Evolutionary conservation across 805 yeast genomes (phyloP).

Genomic region (Lachancea dasiensis): DNA sequence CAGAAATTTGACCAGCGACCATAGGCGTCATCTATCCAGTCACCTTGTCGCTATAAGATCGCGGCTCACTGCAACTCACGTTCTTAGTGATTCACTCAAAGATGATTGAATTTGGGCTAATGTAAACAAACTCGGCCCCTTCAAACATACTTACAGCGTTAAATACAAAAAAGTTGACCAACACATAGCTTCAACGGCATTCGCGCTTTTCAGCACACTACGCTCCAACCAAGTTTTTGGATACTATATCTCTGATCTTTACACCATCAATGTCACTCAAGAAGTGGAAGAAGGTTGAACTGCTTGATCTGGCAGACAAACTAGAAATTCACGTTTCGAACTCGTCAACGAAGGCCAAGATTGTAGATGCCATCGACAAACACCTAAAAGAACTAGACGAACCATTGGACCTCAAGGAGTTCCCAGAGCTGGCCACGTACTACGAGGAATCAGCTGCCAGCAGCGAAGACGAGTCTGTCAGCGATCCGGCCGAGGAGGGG

Average conservation of each 20-base stretch:
- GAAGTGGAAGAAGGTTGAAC: slow-evolving; percentile 26
- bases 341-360: slow-evolving; percentile 16
- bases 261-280: slow-evolving; percentile 11
- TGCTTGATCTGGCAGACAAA: slow-evolving; percentile 25
- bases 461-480: slow-evolving; percentile 5
- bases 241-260: background rate
- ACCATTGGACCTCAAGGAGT: slow-evolving; percentile 23
- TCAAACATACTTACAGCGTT: background rate
- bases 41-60: no score
- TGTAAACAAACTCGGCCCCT: slow-evolving; percentile 3
- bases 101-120: slow-evolving; percentile 2
- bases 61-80: background rate
- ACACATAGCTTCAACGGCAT: background rate
- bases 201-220: background rate
- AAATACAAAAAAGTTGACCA: background rate
- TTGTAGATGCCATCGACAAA: slow-evolving; percentile 17
- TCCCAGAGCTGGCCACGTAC: slow-evolving; percentile 25
- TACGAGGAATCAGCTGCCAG: slow-evolving; percentile 13
- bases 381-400: slow-evolving; percentile 15
- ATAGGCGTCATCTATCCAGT: no score
- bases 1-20: no score
- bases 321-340: slow-evolving; percentile 18
- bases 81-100: background rate
- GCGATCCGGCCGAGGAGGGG: slow-evolving; percentile 12
- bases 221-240: background rate